Evolutionary conservation across 2,329 filamentous ascomycete species (phyloP).

Genomic region (Ambrosiella xylebori): DNA sequence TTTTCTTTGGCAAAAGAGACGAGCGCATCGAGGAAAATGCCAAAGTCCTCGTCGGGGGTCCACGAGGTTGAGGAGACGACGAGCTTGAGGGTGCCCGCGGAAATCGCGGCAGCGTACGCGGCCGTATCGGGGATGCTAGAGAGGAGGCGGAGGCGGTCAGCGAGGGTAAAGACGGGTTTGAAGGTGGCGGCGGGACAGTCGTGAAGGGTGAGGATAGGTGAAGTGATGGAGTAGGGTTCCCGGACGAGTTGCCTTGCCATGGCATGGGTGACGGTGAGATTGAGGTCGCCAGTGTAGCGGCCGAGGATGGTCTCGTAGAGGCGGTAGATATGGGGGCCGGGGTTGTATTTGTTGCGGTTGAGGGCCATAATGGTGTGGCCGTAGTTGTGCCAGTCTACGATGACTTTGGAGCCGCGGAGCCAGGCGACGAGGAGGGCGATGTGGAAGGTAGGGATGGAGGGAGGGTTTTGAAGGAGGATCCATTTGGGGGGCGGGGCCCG

Average conservation of each 20-base stretch:
- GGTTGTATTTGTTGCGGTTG: conserved; percentile 40
- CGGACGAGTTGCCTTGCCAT: conserved; percentile 59
- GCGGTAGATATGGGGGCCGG: conserved; percentile 60
- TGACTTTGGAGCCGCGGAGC: conserved; percentile 60
- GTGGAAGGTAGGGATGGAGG: conserved; percentile 78
- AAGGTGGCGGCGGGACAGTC: conserved; percentile 77
- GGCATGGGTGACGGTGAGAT: conserved; percentile 77
- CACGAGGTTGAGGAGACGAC: conserved; percentile 90
- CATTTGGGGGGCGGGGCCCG: conserved; percentile 56
- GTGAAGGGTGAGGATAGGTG: conserved; percentile 56
- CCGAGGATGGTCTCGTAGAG: conserved; percentile 63
- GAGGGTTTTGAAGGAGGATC: conserved; percentile 89
- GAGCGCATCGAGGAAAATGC: conserved; percentile 66
- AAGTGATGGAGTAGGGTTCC: conserved; percentile 45
- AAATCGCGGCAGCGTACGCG: conserved; percentile 39
- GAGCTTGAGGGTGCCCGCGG: conserved; percentile 43
- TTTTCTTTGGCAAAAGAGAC: conserved; percentile 47
- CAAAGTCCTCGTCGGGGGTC: conserved; percentile 94
- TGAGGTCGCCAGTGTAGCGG: conserved; percentile 46
- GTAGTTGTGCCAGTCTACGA: conserved; percentile 99
- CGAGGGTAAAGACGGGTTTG: conserved; percentile 40
- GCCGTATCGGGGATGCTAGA: conserved; percentile 46
- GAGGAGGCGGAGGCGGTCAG: conserved; percentile 43
- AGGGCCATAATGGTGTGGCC: conserved; percentile 78
- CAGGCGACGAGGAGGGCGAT: conserved; percentile 56